Percentiles rank a stretch among this genome's conserved stretches.
Conservation (phyloP, 192 early-diverging fungal genomes). For the Dimargaris xerosporica region DNA sequence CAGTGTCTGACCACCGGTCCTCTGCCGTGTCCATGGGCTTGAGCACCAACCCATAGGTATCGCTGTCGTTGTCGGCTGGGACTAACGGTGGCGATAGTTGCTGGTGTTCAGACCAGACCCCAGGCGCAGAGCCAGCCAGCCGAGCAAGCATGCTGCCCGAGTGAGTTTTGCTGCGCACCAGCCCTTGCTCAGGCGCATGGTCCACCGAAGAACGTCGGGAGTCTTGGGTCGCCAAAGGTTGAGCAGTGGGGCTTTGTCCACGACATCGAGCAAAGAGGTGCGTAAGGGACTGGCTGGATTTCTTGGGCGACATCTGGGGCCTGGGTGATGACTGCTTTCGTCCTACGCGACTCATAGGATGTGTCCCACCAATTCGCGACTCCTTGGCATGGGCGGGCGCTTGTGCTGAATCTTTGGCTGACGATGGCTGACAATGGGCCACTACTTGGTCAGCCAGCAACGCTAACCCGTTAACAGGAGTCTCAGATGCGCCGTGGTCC, state of each 20-base stretch:
- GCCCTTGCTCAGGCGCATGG: neutral
- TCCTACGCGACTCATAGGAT: neutral
- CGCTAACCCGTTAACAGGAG: neutral
- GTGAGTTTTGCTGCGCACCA: neutral
- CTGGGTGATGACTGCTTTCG: neutral
- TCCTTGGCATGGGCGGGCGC: neutral
- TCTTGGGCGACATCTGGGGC: neutral
- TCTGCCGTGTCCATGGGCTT: neutral
- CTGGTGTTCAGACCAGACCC: neutral
- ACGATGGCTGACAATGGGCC: neutral
- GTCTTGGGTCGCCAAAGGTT: neutral
- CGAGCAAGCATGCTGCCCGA: neutral
- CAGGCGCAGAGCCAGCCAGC: neutral
- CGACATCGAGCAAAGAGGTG: slow-evolving; percentile 9
- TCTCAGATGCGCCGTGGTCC: neutral
- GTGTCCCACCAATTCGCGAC: neutral
- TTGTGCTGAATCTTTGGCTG: neutral
- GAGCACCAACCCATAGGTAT: neutral
- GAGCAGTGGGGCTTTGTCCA: neutral
- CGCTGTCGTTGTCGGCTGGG: neutral
- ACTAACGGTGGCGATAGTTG: neutral
- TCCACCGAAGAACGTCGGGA: neutral
- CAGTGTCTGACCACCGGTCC: neutral
- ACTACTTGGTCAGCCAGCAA: neutral
- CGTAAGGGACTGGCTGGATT: slow-evolving; percentile 4